These are phyloP conservation scores for Amesomyces nigricolor DNA, from an alignment of 2,329 filamentous ascomycete genomes.

Conservation along the genomic window DNA sequence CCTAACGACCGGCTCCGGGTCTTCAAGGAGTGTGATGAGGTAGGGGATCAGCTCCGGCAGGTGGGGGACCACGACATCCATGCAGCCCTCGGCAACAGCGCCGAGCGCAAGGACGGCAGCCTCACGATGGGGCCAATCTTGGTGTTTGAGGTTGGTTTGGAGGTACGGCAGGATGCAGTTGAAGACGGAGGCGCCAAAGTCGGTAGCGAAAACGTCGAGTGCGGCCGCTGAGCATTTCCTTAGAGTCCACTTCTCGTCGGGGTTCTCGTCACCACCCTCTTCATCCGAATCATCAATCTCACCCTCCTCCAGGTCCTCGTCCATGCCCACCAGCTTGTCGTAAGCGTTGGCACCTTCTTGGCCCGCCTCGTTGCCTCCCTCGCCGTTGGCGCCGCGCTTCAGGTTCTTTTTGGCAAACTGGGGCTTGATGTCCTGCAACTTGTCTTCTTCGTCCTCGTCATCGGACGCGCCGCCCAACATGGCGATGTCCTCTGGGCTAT, in stretches of 20 bases:
- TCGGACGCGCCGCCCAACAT: slow-evolving; percentile 77
- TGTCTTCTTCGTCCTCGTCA: slow-evolving; percentile 88
- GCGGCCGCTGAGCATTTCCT: slow-evolving; percentile 96
- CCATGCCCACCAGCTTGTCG: slow-evolving; percentile 52
- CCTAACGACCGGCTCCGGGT: slow-evolving; percentile 82
- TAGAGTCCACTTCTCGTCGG: slow-evolving; percentile 90
- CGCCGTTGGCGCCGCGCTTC: slow-evolving; percentile 54
- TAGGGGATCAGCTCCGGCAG: slow-evolving; percentile 87
- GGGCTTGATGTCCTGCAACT: slow-evolving; percentile 84
- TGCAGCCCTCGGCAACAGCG: slow-evolving; percentile 90
- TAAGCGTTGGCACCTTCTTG: slow-evolving; percentile 49
- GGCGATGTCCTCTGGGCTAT: slow-evolving; percentile 87
- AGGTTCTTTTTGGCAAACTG: slow-evolving; percentile 70
- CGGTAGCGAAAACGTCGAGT: slow-evolving; percentile 85
- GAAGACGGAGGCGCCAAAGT: slow-evolving; percentile 85
- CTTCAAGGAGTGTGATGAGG: slow-evolving; percentile 76
- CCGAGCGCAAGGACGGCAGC: slow-evolving; percentile 91
- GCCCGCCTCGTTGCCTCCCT: slow-evolving; percentile 40
- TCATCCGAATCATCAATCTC: slow-evolving; percentile 73
- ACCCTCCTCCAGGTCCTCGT: slow-evolving; percentile 79
- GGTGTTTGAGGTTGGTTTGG: slow-evolving; percentile 79
- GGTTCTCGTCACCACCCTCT: slow-evolving; percentile 69
- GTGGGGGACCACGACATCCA: slow-evolving; percentile 83
- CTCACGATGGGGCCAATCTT: slow-evolving; percentile 87
- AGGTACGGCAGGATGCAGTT: slow-evolving; percentile 88